Base-by-base conservation (phyloP, 257 asterid species). In the Leptodermis oblonga region DNA sequence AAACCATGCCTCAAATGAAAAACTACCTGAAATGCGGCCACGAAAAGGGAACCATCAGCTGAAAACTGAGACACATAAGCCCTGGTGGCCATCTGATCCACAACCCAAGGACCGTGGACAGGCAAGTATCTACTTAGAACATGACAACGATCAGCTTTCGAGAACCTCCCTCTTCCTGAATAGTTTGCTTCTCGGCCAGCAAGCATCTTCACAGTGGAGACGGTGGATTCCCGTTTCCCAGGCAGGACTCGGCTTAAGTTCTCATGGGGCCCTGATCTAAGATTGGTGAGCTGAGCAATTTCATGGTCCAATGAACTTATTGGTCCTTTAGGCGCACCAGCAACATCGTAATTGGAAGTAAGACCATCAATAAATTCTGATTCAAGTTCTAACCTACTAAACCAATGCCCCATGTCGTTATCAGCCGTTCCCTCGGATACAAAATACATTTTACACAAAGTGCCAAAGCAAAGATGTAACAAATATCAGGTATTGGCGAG, bases 1-100 rank as follows among this genome's bases (percentile, higher is more conserved):
- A 58, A n/a, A 30, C 37, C 46, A 9, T 7, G 36, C 31, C 33
- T n/a, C n/a, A 67, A 59, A 37, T 34, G 31, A 67, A 22, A 42
- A 39, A 31, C 66, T 79, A 92, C 98, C 98, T 92, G 98, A 88
- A 88, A 92, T 71, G 91, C 98, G 53, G 98, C 97, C 75, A 92
- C 67, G 54, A 90, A 87, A 72, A 86, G 90, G 37, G 97, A 89
- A 46, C 97, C 98, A 70, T 90, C 95, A 2, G 81, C 77, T 25
- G 98, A 87, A 81, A 92, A 92, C 73, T 92, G 97, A 0, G 98
- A 92, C 4, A 90, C 88, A 67, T 92, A 92, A 72, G 95, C 96
- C 76, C 94, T 79, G 25, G 86, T 82, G 33, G 82, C 74, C 98
- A 92, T 86, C 78, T 87, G 90, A 62, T 92, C 98, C 67, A 92